phyloP scores from a whole-genome alignment of 805 yeast genomes.

The Starmerella lactis-condensi region DNA sequence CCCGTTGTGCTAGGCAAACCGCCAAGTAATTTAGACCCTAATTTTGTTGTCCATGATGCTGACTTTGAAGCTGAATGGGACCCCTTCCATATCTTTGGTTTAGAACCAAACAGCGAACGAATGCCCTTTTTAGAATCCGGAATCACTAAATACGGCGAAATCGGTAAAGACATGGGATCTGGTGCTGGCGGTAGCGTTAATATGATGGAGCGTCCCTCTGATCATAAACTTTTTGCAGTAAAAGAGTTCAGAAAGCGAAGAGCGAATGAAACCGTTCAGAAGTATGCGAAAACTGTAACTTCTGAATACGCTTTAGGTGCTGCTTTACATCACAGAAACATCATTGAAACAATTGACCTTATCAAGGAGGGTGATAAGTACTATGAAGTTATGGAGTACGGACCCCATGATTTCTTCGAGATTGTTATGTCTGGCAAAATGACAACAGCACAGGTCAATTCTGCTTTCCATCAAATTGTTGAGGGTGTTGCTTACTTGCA shows the following conservation, averaged over 20 bases:
- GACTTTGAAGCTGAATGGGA: slow-evolving; percentile 15
- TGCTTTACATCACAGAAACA: slow-evolving; percentile 55
- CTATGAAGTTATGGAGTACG: slow-evolving; percentile 79
- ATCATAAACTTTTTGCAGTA: slow-evolving; percentile 57
- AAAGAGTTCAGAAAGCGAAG: slow-evolving; percentile 62
- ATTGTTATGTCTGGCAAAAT: slow-evolving; percentile 78
- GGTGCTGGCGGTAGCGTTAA: slow-evolving; percentile 95
- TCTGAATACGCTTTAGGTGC: slow-evolving; percentile 74
- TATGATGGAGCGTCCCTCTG: slow-evolving; percentile 43
- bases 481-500: slow-evolving; percentile 65
- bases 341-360: slow-evolving; percentile 66
- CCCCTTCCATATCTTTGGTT: slow-evolving; percentile 15
- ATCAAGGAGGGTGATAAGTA: slow-evolving; percentile 45
- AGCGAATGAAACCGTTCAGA: slow-evolving; percentile 42
- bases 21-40: slow-evolving; percentile 7
- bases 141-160: slow-evolving; percentile 50
- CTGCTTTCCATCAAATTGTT: slow-evolving; percentile 69
- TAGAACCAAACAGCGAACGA: slow-evolving; percentile 7
- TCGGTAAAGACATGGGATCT: slow-evolving; percentile 61
- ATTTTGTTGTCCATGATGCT: slow-evolving; percentile 12
- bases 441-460: slow-evolving; percentile 48
- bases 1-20: slow-evolving; percentile 2
- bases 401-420: slow-evolving; percentile 80
- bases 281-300: slow-evolving; percentile 59
- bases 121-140: slow-evolving; percentile 27